Conservation (phyloP, 306 rosid genomes). For the Lablab purpureus region DNA sequence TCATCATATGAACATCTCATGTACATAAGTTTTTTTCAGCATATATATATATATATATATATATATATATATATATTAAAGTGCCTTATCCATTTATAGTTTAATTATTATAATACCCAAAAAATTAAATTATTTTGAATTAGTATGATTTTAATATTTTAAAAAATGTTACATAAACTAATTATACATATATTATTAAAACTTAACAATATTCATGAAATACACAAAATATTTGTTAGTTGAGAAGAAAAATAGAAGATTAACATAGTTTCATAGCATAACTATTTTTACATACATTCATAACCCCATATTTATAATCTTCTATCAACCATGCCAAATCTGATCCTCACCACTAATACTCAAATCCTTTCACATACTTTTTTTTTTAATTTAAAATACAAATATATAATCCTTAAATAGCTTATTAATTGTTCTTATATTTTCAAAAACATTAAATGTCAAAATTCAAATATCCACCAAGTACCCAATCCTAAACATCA, state of each 20-base stretch:
- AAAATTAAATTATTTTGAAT: too few relatives aligned
- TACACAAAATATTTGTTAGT: not conserved
- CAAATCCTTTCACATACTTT: not conserved
- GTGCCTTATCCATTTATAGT: too few relatives aligned
- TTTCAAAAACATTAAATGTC: not conserved
- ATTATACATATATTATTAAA: not conserved
- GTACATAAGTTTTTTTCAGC: too few relatives aligned
- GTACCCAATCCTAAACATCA: not conserved
- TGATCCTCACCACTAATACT: too few relatives aligned
- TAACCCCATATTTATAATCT: too few relatives aligned
- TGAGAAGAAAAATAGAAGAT: not conserved
- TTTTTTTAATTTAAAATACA: not conserved
- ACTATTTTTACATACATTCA: too few relatives aligned
- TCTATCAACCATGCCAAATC: not conserved
- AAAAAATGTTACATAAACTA: not conserved
- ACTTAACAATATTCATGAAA: not conserved
- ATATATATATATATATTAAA: too few relatives aligned
- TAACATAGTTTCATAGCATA: too few relatives aligned
- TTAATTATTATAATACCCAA: too few relatives aligned
- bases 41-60: too few relatives aligned
- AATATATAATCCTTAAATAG: not conserved
- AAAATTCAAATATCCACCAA: not conserved
- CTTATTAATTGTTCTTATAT: not conserved
- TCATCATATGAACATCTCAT: too few relatives aligned
- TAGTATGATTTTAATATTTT: not conserved